Percentiles rank a stretch among this genome's conserved stretches.
phyloP scores from a whole-genome alignment of 768 basidiomycete genomes.

The Suillus decipiens region DNA sequence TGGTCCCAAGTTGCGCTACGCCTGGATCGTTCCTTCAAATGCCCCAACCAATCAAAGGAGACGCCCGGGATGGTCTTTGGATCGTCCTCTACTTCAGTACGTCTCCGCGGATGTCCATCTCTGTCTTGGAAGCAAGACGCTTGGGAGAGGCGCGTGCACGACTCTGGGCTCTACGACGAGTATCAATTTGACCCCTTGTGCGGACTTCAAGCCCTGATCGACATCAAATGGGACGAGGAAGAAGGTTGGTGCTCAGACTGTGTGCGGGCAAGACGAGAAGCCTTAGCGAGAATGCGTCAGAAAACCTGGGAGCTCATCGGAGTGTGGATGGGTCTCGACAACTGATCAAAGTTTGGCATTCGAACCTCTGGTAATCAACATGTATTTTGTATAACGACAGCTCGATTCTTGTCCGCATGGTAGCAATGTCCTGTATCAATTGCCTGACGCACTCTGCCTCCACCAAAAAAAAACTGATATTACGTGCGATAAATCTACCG shows the following conservation, averaged over 20 bases:
- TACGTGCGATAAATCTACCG: not conserved
- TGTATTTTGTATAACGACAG: not conserved
- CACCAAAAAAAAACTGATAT: not conserved
- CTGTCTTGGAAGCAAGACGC: conserved; percentile 5
- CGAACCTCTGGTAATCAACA: not conserved
- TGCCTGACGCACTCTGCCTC: not conserved
- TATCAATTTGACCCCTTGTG: conserved; percentile 37
- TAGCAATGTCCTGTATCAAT: not conserved
- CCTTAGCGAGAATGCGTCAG: conserved; percentile 32
- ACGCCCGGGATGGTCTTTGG: not conserved
- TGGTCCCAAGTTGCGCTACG: conserved; percentile 12
- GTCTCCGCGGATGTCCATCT: not conserved
- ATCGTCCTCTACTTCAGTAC: conserved; percentile 18
- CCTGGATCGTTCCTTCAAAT: conserved; percentile 8
- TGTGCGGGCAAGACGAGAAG: conserved; percentile 26
- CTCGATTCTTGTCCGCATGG: not conserved
- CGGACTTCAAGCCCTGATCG: conserved; percentile 35
- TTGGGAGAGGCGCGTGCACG: conserved; percentile 19
- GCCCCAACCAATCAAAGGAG: conserved; percentile 4
- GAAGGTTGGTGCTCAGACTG: conserved; percentile 39
- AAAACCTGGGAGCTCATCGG: conserved; percentile 35
- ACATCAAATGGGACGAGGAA: conserved; percentile 26
- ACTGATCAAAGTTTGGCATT: not conserved
- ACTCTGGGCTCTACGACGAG: conserved; percentile 28
- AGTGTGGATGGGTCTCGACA: conserved; percentile 26